Conservation (phyloP, 2,329 filamentous ascomycete species). For the Blumeria graminis region DNA sequence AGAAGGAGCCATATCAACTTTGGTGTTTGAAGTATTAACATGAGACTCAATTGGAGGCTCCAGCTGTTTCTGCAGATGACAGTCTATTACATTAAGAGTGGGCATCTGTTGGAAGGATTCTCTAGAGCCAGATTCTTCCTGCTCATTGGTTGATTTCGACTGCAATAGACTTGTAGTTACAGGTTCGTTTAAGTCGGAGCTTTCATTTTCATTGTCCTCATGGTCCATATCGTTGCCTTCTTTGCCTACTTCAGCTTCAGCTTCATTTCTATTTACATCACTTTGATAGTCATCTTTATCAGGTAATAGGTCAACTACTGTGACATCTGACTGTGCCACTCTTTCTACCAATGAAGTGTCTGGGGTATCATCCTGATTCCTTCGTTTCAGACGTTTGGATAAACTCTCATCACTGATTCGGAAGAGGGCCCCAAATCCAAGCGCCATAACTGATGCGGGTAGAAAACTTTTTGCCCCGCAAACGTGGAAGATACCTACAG, state of each 20-base stretch:
- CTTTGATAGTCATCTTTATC: not conserved
- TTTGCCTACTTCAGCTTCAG: slow-evolving; percentile 10
- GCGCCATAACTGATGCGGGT: slow-evolving; percentile 62
- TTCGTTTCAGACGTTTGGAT: slow-evolving; percentile 53
- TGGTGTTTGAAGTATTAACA: not conserved
- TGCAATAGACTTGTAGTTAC: not conserved
- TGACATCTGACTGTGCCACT: not conserved
- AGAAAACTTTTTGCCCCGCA: slow-evolving; percentile 77
- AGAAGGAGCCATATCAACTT: not conserved
- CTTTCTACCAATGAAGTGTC: not conserved
- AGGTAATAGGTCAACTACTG: not conserved
- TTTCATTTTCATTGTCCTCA: slow-evolving; percentile 8
- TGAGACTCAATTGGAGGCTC: not conserved
- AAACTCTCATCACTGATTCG: slow-evolving; percentile 75
- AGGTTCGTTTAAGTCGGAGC: slow-evolving; percentile 9
- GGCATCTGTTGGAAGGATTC: not conserved
- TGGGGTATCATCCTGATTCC: slow-evolving; percentile 21
- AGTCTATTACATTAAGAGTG: not conserved
- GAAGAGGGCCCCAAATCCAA: slow-evolving; percentile 76
- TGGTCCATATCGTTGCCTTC: slow-evolving; percentile 4
- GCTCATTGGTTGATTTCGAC: not conserved
- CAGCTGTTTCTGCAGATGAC: not conserved
- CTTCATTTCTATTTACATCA: slow-evolving; percentile 6
- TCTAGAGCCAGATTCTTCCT: not conserved
- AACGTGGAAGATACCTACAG: slow-evolving; percentile 55